A percentile compares a stretch with the other conserved stretches of the same genome.
phyloP scores from a whole-genome alignment of 2,329 filamentous ascomycete species.

The Fusarium sp. region DNA sequence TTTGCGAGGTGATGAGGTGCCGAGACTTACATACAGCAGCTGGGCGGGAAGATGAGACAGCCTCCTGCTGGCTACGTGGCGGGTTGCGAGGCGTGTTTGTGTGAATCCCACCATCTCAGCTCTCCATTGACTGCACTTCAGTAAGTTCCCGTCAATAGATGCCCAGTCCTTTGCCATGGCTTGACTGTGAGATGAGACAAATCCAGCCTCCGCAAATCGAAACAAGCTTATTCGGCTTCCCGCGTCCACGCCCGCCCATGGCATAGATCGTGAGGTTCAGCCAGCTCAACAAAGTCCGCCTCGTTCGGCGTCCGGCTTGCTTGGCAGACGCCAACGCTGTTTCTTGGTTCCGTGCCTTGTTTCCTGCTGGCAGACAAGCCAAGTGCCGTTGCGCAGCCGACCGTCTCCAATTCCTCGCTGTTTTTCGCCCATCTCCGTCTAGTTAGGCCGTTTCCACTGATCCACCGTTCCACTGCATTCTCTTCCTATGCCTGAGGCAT shows the following conservation, averaged over 20 bases:
- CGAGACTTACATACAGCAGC: background rate
- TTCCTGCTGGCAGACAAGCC: background rate
- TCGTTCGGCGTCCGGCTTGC: slow-evolving; percentile 3
- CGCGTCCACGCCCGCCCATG: slow-evolving; percentile 14
- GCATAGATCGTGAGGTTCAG: background rate
- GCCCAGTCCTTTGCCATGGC: background rate
- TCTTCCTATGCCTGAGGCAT: slow-evolving; percentile 32
- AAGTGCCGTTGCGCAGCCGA: slow-evolving; percentile 1
- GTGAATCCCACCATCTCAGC: slow-evolving; percentile 25
- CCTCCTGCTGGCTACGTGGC: slow-evolving; percentile 21
- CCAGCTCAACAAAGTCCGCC: slow-evolving; percentile 9
- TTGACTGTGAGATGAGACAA: slow-evolving; percentile 2
- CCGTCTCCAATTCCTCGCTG: slow-evolving; percentile 15
- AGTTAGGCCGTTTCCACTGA: slow-evolving; percentile 25
- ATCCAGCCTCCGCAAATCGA: slow-evolving; percentile 17
- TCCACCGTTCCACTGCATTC: slow-evolving; percentile 32
- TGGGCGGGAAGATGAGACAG: background rate
- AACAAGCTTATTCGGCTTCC: slow-evolving; percentile 40
- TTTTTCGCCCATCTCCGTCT: slow-evolving; percentile 5
- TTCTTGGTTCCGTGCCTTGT: background rate
- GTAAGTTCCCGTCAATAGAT: slow-evolving; percentile 33
- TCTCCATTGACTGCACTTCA: background rate
- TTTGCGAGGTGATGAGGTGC: background rate
- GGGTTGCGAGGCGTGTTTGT: slow-evolving; percentile 5
- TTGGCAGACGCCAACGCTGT: slow-evolving; percentile 25